Evolutionary conservation across 345 rosid species (phyloP), one percentile per base, ranked within the genome.

Genomic region (Gossypium turneri): DNA sequence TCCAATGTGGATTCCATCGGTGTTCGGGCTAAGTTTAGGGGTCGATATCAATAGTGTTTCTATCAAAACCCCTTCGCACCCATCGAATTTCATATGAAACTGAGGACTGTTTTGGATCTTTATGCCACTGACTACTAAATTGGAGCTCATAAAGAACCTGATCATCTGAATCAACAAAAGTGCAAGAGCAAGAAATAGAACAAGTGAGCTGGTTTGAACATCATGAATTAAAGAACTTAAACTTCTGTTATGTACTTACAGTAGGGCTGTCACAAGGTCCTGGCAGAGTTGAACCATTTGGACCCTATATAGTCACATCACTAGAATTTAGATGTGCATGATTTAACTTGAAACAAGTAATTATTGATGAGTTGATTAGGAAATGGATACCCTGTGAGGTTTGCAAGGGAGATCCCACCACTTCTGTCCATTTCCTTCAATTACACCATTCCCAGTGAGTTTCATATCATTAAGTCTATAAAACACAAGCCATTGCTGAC

Each of bases 351-450:
- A n/a, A 44, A 41, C 20, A 7, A 19, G 41, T 4, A 9, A 76
- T 41, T 41, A n/a, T 17, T 51, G 59, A 29, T 53, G 10, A 51
- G 2, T 47, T 62, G 51, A 20, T 51, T 38, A 64, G 56, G 67
- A 62, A 12, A 57, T 29, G 75, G 19, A 52, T 91, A 95, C 99
- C 90, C 97, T 79, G 82, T 93, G 98, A 20, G 99, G 99, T 75
- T 95, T 95, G 90, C 99, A 93, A 71, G 99, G 99, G 58, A 95
- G 87, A 48, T 95, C 97, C 99, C 99, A 95, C 99, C 99, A 95
- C 64, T 90, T 84, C 81, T 86, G 92, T 61, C 98, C 99, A 67
- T 95, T 95, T 57, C 99, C 99, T 87, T 95, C 97, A 29, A 95
- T 84, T 76, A 93, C 88, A 51, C 99, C 98, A 59, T 77, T 80